Evolutionary conservation across 371 early-diverging fungal species (phyloP), one percentile per base, ranked within the genome.

Genomic region (Apophysomyces elegans): DNA sequence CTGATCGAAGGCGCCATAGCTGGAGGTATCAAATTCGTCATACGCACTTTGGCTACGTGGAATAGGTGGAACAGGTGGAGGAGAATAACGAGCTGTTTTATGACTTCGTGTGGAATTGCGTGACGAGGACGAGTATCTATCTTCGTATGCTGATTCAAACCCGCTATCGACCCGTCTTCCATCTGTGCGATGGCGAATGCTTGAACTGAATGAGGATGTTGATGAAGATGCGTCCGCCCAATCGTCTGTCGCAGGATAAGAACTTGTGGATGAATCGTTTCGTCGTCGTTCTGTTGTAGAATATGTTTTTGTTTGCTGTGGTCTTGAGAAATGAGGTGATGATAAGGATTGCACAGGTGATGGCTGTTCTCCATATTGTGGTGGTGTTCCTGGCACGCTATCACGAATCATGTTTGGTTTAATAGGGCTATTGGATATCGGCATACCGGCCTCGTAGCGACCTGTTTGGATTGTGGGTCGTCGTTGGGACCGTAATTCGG

Each of bases 151-250:
- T 7, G 77, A 81, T 61, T 75, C 81, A 70, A 78, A 82, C 1
- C 79, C 79, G 58, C 79, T 79, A 44, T 82, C 83, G 8, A 76
- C 73, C 14, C 75, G 69, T 21, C 77, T 74, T n/a, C 71, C 69
- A 61, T 74, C 70, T 8, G 62, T 56, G 46, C 66, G 68, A 57
- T 66, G 61, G 4, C 67, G 72, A 37, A 61, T 66, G 58, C 59
- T 70, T 21, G 74, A 74, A 1, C 72, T 72, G 43, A 60, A 58
- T 3, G 73, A 68, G 2, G 78, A 71, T 11, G 70, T 41, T 12
- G 71, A 72, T 11, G 74, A 68, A 4, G 59, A 59, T 44, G 58
- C 39, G 26, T 59, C 65, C 6, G 64, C 67, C 32, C 70, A 74
- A 26, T 77, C 77, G 21, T 77, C 80, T 2, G 69, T 68, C 0